Base-by-base conservation (phyloP, 73 alveolate genomes). In the Urostyla sp. region DNA sequence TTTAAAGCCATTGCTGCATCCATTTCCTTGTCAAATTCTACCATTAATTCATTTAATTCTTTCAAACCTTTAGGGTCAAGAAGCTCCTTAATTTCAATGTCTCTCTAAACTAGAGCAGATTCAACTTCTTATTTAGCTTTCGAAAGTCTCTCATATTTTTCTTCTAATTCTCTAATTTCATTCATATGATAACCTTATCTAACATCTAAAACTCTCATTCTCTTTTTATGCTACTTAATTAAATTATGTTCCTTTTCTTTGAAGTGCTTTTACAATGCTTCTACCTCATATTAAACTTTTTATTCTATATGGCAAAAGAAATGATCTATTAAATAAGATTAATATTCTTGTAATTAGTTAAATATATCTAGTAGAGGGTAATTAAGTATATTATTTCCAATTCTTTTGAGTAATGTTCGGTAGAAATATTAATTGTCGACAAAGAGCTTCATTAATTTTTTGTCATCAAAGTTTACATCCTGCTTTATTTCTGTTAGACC, bases 31-130 rank as follows among this genome's bases (percentile, higher is more conserved):
- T 63, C 79, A 20, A 63, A 46, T 21, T 63, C 44, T 13, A 20
- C 44, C 79, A 63, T 63, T 32, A 63, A 28, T 5, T 30, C 30
- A 63, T 63, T 35, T 16, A 63, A 43, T 48, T 63, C 79, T 38
- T 63, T 63, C 2, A 63, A 20, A 13, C 79, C 79, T 31, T 63
- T 21, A 15, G 79, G 79, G 27, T 63, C 79, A n/a, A 60, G 37
- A 21, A 63, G 31, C 6, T 63, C 79, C 8, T 50, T 36, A 20
- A 63, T 63, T 40, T 63, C 60, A n/a, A 5, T 15, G 26, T 63
- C 79, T 37, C 26, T 63, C 50, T n/a, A 8, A 24, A 57, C 44
- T 16, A 63, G 79, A 21, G 37, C 37, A 2, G 37, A 57, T 23
- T 63, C 79, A 13, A 63, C 32, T 10, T 63, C 79, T 24, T 48